Evolutionary conservation across 2,329 filamentous ascomycete species (phyloP), one percentile per base, ranked within the genome.

Genomic region (Diaporthe nobilis): DNA sequence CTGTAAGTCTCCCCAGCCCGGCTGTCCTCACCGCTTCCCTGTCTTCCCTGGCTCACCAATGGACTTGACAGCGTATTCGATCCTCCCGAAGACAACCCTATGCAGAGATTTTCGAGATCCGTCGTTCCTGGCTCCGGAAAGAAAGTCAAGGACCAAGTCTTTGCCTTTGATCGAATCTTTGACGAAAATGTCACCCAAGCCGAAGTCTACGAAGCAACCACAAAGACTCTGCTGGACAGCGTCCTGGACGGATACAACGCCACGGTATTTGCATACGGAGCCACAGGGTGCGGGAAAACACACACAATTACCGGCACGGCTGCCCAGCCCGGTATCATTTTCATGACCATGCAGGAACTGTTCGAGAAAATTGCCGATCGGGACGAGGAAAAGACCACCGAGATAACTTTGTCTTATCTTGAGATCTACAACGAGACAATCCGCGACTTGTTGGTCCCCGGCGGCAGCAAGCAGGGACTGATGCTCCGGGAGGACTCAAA

Each of bases 341-440:
- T 98, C 86, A 87, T 99, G 80, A 98, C 97, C 1, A 99, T 99
- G 96, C 96, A 98, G 85, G 97, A 99, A 85, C 88, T 99, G 34
- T 99, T 99, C 82, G 97, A 99, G 86, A 95, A 96, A 84, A 98
- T 99, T 79, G 88, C 89, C n/a, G 97, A 98, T 74, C 87, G 94
- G 72, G 93, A 93, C 77, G 92, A 94, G 75, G 95, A 98, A 77
- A 98, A 98, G 85, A 89, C 92, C 39, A 97, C 95, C 4, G 97
- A 98, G 81, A 88, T 99, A 72, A 95, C 96, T 0, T 90, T 99
- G 22, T 98, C 96, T 0, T 99, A 98, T 81, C 90, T 99, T 51
- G 97, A 99, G 83, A 99, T 99, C 78, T 99, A 99, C 89, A 99
- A 99, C 83, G 97, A 99, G 86, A 98, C 96, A 0, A 99, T 99